Percentiles rank a stretch among this genome's conserved stretches.
These are phyloP conservation scores for Cladosporium sp. DNA, from an alignment of 2,329 filamentous ascomycete genomes.

Conservation along the genomic window DNA sequence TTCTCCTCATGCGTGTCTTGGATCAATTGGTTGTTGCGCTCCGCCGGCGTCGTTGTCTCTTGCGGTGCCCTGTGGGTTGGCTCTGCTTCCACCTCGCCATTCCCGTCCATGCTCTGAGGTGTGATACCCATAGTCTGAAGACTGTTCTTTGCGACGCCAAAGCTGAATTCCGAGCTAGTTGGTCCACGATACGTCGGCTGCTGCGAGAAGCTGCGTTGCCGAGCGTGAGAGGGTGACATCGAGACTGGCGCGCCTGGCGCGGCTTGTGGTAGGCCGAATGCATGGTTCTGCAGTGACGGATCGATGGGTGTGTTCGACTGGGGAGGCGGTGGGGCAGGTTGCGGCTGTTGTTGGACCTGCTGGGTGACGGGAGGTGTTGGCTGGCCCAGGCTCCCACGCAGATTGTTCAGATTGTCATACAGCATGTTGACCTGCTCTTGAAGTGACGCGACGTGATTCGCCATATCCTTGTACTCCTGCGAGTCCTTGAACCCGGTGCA, in stretches of 20 bases:
- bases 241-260: conserved; percentile 18
- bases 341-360: conserved; percentile 12
- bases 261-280: conserved; percentile 13
- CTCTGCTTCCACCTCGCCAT: conserved; percentile 1
- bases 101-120: conserved; percentile 51
- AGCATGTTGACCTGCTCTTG: conserved; percentile 81
- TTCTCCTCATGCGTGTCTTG: conserved; percentile 42
- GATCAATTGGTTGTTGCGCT: conserved; percentile 17
- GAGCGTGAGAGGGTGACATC: conserved; percentile 29
- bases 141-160: conserved; percentile 81
- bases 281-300: conserved; percentile 26
- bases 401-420: conserved; percentile 62
- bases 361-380: conserved; percentile 19
- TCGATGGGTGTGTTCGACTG: conserved; percentile 28
- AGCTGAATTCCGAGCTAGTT: conserved; percentile 76
- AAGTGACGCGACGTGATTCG: conserved; percentile 63
- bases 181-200: conserved; percentile 68
- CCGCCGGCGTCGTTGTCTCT: conserved; percentile 2
- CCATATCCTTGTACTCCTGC: conserved; percentile 82
- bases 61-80: conserved; percentile 17
- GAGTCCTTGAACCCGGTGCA: conserved; percentile 85
- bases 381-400: conserved; percentile 49
- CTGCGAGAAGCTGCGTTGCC: conserved; percentile 30
- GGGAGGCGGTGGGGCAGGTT: conserved; percentile 2
- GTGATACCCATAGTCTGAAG: conserved; percentile 85